Evolutionary conservation across 768 basidiomycete species (phyloP).

Genomic region (Crepidotus variabilis): DNA sequence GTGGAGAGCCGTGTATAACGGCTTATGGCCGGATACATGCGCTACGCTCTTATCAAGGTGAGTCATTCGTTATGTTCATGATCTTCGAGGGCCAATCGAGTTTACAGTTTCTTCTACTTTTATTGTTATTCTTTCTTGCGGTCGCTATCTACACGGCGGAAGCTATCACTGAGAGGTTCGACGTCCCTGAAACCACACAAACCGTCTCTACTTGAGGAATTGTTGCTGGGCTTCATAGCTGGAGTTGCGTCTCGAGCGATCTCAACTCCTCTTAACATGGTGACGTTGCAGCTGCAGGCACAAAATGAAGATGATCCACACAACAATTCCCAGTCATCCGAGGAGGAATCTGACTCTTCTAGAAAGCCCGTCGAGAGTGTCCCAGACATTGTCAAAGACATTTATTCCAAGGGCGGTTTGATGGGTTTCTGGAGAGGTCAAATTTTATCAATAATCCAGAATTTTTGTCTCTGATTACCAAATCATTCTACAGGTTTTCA

Average conservation of each 20-base stretch:
- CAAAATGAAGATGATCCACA: slow-evolving; percentile 32
- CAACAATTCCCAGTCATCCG: slow-evolving; percentile 12
- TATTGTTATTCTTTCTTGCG: slow-evolving; percentile 52
- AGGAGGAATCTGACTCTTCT: slow-evolving; percentile 10
- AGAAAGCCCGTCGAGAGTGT: slow-evolving; percentile 13
- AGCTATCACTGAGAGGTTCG: not conserved
- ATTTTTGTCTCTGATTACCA: not conserved
- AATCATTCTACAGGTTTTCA: slow-evolving; percentile 38
- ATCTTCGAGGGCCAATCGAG: not conserved
- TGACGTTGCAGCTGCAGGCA: slow-evolving; percentile 53
- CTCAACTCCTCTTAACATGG: slow-evolving; percentile 51
- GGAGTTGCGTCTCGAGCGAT: slow-evolving; percentile 53
- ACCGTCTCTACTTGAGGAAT: slow-evolving; percentile 41
- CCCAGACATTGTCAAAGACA: slow-evolving; percentile 30
- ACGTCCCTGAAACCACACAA: slow-evolving; percentile 21
- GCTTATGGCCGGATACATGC: slow-evolving; percentile 47
- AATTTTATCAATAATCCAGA: not conserved
- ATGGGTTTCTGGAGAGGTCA: slow-evolving; percentile 56
- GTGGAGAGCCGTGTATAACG: slow-evolving; percentile 44
- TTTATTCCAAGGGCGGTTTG: slow-evolving; percentile 47
- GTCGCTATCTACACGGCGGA: slow-evolving; percentile 33
- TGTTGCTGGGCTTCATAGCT: slow-evolving; percentile 52
- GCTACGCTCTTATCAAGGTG: slow-evolving; percentile 54
- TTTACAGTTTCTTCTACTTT: slow-evolving; percentile 53
- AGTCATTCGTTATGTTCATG: slow-evolving; percentile 4